Evolutionary conservation across 1,284 basidiomycete genomes (phyloP).

Genomic region (Marasmius fiardii): DNA sequence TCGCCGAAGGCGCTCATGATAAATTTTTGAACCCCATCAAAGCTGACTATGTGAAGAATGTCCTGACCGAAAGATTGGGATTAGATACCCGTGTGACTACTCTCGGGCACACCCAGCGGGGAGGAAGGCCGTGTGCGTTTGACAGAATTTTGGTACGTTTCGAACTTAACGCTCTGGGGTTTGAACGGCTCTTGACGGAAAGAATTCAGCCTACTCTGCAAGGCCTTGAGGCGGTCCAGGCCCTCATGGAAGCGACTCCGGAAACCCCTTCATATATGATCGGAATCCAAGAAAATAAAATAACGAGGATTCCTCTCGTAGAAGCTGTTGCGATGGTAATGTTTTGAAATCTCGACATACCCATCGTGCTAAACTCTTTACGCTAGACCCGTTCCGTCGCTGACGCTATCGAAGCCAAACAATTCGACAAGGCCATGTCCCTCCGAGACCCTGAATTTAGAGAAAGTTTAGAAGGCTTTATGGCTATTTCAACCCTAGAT

Average conservation of each 20-base stretch:
- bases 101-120: constrained; percentile 95
- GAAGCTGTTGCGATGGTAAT: constrained; percentile 86
- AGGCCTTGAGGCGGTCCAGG: constrained; percentile 91
- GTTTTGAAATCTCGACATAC: constrained; percentile 4
- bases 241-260: constrained; percentile 85
- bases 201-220: constrained; percentile 81
- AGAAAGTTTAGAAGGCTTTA: constrained; percentile 86
- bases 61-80: constrained; percentile 83
- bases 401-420: constrained; percentile 76
- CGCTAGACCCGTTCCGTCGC: constrained; percentile 82
- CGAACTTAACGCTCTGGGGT: background rate
- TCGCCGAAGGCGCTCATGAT: constrained; percentile 95
- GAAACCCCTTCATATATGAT: constrained; percentile 97
- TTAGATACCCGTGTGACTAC: constrained; percentile 98
- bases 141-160: constrained; percentile 84
- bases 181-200: background rate
- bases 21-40: constrained; percentile 86
- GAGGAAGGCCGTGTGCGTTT: constrained; percentile 88
- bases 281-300: constrained; percentile 94
- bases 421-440: constrained; percentile 87
- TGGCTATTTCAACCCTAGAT: constrained; percentile 65
- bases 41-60: constrained; percentile 86
- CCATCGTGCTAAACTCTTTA: constrained; percentile 3
- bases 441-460: constrained; percentile 91
- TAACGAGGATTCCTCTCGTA: constrained; percentile 87